Evolutionary conservation across 176 grass and related monocot genomes (phyloP).

Genomic region (Hyparrhenia diplandra): DNA sequence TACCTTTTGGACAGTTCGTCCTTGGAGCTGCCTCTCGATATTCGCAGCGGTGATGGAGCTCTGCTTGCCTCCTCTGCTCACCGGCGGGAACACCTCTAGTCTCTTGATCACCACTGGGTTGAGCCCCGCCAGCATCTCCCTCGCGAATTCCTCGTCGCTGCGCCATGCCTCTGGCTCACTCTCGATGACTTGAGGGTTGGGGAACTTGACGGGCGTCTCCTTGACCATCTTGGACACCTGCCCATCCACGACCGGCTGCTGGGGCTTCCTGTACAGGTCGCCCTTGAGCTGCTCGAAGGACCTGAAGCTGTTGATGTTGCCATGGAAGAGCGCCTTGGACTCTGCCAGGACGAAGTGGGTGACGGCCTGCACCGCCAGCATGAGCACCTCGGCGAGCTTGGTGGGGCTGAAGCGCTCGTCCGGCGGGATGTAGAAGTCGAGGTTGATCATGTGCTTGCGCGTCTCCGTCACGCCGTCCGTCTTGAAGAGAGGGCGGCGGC

Average conservation of each 20-base stretch:
- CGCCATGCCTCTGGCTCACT: slow-evolving; percentile 65
- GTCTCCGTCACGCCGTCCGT: slow-evolving; percentile 62
- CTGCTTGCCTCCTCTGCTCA: slow-evolving; percentile 41
- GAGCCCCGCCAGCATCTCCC: slow-evolving; percentile 91
- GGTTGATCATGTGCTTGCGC: slow-evolving; percentile 60
- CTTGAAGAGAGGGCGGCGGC: no score
- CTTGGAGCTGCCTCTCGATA: slow-evolving; percentile 44
- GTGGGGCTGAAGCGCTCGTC: slow-evolving; percentile 82
- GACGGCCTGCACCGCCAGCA: slow-evolving; percentile 55
- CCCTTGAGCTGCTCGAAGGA: slow-evolving; percentile 54
- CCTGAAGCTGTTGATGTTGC: slow-evolving; percentile 53
- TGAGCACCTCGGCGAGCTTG: slow-evolving; percentile 62
- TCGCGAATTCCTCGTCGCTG: slow-evolving; percentile 78
- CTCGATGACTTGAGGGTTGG: slow-evolving; percentile 71
- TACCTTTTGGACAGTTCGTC: slow-evolving; percentile 38
- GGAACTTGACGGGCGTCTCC: slow-evolving; percentile 61
- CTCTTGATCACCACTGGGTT: slow-evolving; percentile 43
- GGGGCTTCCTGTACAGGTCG: slow-evolving; percentile 53
- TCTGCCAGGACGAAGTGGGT: slow-evolving; percentile 78
- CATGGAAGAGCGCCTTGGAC: slow-evolving; percentile 43
- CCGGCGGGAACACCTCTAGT: slow-evolving; percentile 59
- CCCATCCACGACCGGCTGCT: slow-evolving; percentile 14
- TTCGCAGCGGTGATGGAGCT: slow-evolving; percentile 37
- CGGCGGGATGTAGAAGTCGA: slow-evolving; percentile 84
- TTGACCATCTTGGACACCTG: slow-evolving; percentile 43